A percentile compares a stretch with the other conserved stretches of the same genome.
These are phyloP conservation scores for Lolium perenne DNA, from an alignment of 176 grass and related monocot species.

Conservation along the genomic window DNA sequence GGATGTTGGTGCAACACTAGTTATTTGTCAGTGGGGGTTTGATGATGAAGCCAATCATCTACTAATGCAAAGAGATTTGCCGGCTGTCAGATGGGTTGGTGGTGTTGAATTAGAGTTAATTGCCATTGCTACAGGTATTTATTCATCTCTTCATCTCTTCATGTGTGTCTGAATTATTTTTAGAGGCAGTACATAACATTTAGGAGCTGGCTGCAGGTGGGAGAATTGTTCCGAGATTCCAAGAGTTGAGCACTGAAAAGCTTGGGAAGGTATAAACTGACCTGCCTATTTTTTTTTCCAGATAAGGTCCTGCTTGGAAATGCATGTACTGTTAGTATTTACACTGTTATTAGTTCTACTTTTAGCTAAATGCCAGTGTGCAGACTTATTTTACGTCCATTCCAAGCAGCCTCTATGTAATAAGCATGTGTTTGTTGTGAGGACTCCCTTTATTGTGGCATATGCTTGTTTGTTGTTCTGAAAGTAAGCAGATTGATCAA, in stretches of 20 bases:
- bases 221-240: constrained; percentile 93
- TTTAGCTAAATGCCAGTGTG: no score
- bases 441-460: background rate
- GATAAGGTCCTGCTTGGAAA: no score
- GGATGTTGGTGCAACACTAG: constrained; percentile 95
- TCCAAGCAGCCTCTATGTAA: background rate
- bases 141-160: background rate
- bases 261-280: constrained; percentile 77
- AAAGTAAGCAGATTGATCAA: background rate
- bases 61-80: constrained; percentile 85
- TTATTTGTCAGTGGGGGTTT: constrained; percentile 99
- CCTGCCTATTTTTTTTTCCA: background rate
- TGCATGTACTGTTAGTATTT: no score
- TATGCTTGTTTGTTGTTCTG: background rate
- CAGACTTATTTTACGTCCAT: no score
- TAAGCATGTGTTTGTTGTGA: background rate
- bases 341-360: no score
- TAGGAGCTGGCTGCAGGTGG: constrained; percentile 65
- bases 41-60: constrained; percentile 99
- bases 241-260: constrained; percentile 86
- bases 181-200: constrained; percentile 17
- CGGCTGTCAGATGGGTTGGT: constrained; percentile 99
- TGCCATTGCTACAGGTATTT: constrained; percentile 91
- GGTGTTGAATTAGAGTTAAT: constrained; percentile 98
- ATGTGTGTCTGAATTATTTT: background rate